Conservation (phyloP, 2,329 filamentous ascomycete genomes). For the Ceratocystis destructans region DNA sequence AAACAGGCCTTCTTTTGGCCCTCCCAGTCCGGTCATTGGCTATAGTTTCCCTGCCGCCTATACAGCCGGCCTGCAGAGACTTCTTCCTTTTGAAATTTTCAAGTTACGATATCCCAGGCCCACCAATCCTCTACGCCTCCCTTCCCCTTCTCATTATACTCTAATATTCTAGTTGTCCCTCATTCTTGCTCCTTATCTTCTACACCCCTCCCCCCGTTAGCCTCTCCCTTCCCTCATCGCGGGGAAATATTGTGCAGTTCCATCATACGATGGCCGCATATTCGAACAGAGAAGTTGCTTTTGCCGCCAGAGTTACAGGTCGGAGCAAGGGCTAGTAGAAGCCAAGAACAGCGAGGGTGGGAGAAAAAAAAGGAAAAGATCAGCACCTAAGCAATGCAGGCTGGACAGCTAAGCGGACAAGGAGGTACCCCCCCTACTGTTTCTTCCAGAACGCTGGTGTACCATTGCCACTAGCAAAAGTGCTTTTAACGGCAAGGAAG, state of each 20-base stretch:
- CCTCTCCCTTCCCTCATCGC: not conserved
- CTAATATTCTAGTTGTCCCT: not conserved
- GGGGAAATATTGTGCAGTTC: constrained; percentile 1
- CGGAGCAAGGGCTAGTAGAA: not conserved
- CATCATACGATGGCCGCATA: constrained; percentile 5
- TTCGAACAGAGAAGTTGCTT: constrained; percentile 2
- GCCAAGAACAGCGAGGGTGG: not conserved
- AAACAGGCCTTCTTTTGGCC: not conserved
- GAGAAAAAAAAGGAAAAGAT: not conserved
- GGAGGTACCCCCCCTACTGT: not conserved
- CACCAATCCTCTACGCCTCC: not conserved
- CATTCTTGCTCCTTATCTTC: not conserved
- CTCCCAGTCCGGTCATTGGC: not conserved
- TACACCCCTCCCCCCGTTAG: not conserved
- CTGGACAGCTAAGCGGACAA: not conserved
- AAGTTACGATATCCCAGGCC: not conserved
- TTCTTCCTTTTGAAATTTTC: not conserved
- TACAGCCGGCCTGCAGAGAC: not conserved
- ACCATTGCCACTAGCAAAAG: not conserved
- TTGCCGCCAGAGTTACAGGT: not conserved
- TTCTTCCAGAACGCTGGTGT: not conserved
- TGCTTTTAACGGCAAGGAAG: not conserved
- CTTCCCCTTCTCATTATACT: not conserved
- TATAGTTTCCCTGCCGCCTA: not conserved
- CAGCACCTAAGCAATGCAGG: no score